A percentile compares a stretch with the other conserved stretches of the same genome.
These are phyloP conservation scores for Thalassia testudinum DNA, from an alignment of 116 monocot genomes.

Conservation along the genomic window DNA sequence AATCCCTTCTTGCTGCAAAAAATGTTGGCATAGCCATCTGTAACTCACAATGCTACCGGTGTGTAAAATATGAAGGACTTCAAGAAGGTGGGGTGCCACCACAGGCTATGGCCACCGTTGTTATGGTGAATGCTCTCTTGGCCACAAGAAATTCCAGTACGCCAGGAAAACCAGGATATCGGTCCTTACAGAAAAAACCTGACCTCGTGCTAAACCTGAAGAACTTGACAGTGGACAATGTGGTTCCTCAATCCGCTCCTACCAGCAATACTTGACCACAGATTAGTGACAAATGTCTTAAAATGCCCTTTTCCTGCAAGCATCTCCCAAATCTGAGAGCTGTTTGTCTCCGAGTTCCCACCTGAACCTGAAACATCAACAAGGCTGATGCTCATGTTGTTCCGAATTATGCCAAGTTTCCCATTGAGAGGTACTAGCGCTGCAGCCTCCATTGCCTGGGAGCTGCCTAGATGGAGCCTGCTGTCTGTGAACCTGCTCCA, in stretches of 20 bases:
- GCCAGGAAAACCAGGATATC: too few relatives aligned
- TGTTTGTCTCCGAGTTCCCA: constrained; percentile 3
- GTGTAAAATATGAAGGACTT: too few relatives aligned
- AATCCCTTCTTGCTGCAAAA: too few relatives aligned
- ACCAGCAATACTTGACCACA: constrained; percentile 32
- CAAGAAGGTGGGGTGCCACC: too few relatives aligned
- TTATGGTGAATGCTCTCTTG: too few relatives aligned
- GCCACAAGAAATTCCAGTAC: too few relatives aligned
- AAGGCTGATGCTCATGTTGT: constrained; percentile 34
- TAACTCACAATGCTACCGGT: too few relatives aligned
- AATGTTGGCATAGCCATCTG: too few relatives aligned
- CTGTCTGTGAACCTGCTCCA: constrained; percentile 21
- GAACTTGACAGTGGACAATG: constrained; percentile 36
- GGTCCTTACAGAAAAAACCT: too few relatives aligned
- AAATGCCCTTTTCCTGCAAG: constrained; percentile 21
- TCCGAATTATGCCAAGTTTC: constrained; percentile 31
- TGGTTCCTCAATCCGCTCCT: constrained; percentile 17
- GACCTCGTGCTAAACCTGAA: constrained; percentile 14
- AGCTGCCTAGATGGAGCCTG: constrained; percentile 23
- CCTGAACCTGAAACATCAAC: constrained; percentile 13
- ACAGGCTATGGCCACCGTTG: too few relatives aligned
- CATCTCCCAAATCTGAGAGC: constrained; percentile 21
- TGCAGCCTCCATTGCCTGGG: constrained; percentile 28
- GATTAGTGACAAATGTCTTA: constrained; percentile 25
- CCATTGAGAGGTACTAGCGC: constrained; percentile 23